Evolutionary conservation across 1,284 basidiomycete genomes (phyloP), one percentile per base, ranked within the genome.

Genomic region (Mycena sp.): DNA sequence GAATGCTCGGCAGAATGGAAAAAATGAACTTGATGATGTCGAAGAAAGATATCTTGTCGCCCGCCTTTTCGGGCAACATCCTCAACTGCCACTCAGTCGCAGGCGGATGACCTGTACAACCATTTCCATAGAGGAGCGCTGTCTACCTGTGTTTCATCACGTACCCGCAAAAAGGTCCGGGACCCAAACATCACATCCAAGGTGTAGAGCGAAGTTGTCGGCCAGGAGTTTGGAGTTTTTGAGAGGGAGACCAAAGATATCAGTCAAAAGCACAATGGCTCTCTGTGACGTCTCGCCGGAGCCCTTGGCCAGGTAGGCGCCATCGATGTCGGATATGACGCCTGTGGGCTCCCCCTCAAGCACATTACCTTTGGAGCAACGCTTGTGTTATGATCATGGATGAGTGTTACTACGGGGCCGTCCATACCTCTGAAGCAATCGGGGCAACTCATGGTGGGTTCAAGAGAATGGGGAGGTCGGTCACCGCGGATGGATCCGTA

Each of bases 141-240:
- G n/a, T n/a, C n/a, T n/a, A n/a, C n/a, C n/a, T n/a, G n/a, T 14
- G 32, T 7, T 6, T 21, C 44, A 9, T 35, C n/a, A 70, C 75
- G 30, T 32, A 81, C 81, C 83, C 35, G 73, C 66, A 65, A 85
- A 85, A 21, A 81, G 38, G 69, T 85, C 83, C 6, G 83, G 83
- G 6, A 86, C 81, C 76, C 83, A 87, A 29, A 87, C 85, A 50
- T 85, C 81, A 49, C 86, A 78, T 1, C 45, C 16, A 17, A 87
- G 73, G 4, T 74, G 68, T 40, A 82, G 77, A 9, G 86, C 80
- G 29, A 85, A 75, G 29, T 72, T 70, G 72, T 88, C 86, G 0
- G 87, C 85, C 2, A 88, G 70, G 63, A 89, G 75, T 72, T 85
- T 87, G 58, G 76, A 74, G 70, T 87, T 87, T 26, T 78, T 77